Evolutionary conservation across 2,329 filamentous ascomycete genomes (phyloP).

Genomic region (Myriosclerotinia curreyana): DNA sequence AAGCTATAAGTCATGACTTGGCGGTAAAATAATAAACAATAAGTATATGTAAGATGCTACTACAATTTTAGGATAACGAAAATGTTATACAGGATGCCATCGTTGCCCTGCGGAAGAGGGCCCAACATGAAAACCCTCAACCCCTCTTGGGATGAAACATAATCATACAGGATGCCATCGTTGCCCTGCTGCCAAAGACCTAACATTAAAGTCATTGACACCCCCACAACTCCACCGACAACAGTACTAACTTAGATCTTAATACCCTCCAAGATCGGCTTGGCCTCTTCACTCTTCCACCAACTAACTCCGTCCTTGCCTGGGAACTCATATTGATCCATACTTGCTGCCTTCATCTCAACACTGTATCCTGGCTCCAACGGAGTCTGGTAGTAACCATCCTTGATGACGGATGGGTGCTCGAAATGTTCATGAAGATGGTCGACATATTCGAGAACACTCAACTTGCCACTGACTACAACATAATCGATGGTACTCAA

Average conservation of each 20-base stretch:
- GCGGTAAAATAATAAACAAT: conserved; percentile 6
- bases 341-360: conserved; percentile 87
- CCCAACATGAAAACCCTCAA: conserved; percentile 37
- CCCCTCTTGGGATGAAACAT: conserved; percentile 28
- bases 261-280: conserved; percentile 38
- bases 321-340: conserved; percentile 75
- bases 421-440: conserved; percentile 92
- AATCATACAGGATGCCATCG: conserved; percentile 36
- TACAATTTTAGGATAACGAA: conserved; percentile 20
- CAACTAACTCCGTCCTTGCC: conserved; percentile 70
- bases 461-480: conserved; percentile 75
- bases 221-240: conserved; percentile 5
- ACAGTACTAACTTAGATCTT: conserved; percentile 34
- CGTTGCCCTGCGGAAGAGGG: conserved; percentile 36
- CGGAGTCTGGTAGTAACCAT: conserved; percentile 86
- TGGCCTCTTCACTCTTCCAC: conserved; percentile 68
- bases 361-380: conserved; percentile 83
- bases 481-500: conserved; percentile 92
- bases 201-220: conserved; percentile 35
- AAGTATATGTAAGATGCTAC: conserved; percentile 10
- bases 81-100: conserved; percentile 35
- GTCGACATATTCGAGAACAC: conserved; percentile 86
- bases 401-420: conserved; percentile 73
- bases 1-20: not conserved
- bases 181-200: conserved; percentile 34